These are phyloP conservation scores for Nakazawaea pomicola DNA, from an alignment of 805 yeast species.

Conservation along the genomic window DNA sequence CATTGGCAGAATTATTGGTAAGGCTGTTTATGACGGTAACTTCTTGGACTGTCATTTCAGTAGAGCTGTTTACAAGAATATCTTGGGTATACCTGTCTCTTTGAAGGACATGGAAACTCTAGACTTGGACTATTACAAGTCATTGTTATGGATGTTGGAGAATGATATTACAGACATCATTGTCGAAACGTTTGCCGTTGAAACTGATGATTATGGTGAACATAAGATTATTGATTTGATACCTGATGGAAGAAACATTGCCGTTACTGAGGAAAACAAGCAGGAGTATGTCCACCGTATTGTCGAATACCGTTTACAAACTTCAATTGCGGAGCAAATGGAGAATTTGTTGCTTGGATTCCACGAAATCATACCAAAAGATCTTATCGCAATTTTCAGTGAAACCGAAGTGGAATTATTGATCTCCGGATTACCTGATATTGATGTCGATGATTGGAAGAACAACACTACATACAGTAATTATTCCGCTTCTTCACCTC, in stretches of 20 bases:
- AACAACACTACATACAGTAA: slow-evolving; percentile 76
- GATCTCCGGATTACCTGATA: slow-evolving; percentile 93
- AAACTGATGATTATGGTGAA: slow-evolving; percentile 90
- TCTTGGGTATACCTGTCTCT: slow-evolving; percentile 74
- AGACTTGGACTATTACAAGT: slow-evolving; percentile 88
- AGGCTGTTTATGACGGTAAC: slow-evolving; percentile 84
- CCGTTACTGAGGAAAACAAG: slow-evolving; percentile 89
- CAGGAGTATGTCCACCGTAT: slow-evolving; percentile 81
- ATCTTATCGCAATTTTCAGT: slow-evolving; percentile 79
- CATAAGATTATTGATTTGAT: slow-evolving; percentile 77
- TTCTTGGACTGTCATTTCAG: slow-evolving; percentile 92
- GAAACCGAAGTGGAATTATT: slow-evolving; percentile 93
- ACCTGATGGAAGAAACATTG: slow-evolving; percentile 74
- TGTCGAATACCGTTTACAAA: slow-evolving; percentile 80
- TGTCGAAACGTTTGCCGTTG: slow-evolving; percentile 91
- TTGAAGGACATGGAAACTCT: slow-evolving; percentile 91
- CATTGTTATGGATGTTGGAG: slow-evolving; percentile 92
- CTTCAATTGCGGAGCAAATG: slow-evolving; percentile 84
- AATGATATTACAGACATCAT: slow-evolving; percentile 95
- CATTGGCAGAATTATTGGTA: slow-evolving; percentile 90
- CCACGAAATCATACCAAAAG: slow-evolving; percentile 83
- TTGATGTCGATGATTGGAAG: slow-evolving; percentile 95
- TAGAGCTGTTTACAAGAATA: slow-evolving; percentile 86
- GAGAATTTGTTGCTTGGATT: slow-evolving; percentile 82
- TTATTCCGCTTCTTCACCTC: slow-evolving; percentile 77